Conservation (phyloP, 257 asterid genomes). For the Coffea eugenioides region DNA sequence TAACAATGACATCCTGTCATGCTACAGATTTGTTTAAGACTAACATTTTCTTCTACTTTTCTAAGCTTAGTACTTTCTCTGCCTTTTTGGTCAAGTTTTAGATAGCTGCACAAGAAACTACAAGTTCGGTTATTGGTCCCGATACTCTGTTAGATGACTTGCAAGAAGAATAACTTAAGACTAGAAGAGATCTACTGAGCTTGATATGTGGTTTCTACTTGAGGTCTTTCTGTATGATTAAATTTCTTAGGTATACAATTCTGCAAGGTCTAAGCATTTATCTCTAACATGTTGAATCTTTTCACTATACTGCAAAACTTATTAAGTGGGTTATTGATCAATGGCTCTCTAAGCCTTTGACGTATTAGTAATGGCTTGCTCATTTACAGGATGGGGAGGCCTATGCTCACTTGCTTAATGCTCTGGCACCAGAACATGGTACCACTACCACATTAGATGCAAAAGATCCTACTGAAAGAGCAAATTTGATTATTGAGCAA, state of each 20-base stretch:
- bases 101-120: not conserved
- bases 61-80: not conserved
- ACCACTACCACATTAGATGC: constrained; percentile 56
- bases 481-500: constrained; percentile 78
- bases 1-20: not conserved
- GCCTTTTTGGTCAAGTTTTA: not conserved
- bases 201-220: not conserved
- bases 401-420: constrained; percentile 83
- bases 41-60: not conserved
- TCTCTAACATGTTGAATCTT: not conserved
- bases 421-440: constrained; percentile 89
- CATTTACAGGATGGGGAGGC: constrained; percentile 86
- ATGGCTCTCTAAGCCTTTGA: too few species aligned
- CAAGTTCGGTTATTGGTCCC: not conserved
- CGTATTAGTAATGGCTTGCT: not conserved
- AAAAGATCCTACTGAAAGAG: constrained; percentile 87
- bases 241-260: not conserved
- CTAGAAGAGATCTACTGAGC: not conserved
- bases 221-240: not conserved
- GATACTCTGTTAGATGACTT: not conserved
- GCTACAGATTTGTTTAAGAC: not conserved
- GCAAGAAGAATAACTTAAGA: not conserved
- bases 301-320: not conserved
- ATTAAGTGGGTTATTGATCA: too few species aligned
- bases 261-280: not conserved